Percentiles rank a stretch among this genome's conserved stretches.
These are phyloP conservation scores for Novymonas esmeraldas DNA, from an alignment of 208 protist species.

Conservation along the genomic window DNA sequence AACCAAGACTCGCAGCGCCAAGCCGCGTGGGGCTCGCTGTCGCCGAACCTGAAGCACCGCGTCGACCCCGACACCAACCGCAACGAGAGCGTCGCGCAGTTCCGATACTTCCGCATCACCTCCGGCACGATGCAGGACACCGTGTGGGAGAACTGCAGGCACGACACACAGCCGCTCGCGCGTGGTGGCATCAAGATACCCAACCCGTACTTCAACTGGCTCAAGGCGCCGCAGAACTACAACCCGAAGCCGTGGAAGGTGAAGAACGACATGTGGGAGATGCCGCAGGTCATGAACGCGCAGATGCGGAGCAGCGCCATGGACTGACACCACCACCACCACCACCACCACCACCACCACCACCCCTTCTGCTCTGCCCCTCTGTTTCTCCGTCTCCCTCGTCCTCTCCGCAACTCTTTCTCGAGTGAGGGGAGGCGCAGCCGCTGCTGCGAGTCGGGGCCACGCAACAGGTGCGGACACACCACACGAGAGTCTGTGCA, in stretches of 20 bases:
- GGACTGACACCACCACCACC: constrained; percentile 23
- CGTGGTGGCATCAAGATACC: constrained; percentile 46
- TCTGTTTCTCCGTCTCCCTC: no score
- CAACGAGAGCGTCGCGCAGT: constrained; percentile 74
- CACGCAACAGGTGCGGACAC: no score
- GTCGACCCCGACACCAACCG: constrained; percentile 86
- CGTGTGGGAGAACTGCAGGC: constrained; percentile 76
- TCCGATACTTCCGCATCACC: constrained; percentile 76
- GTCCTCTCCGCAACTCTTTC: no score
- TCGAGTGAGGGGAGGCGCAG: no score
- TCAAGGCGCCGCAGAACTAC: constrained; percentile 80
- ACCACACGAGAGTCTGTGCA: no score
- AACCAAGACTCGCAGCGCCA: constrained; percentile 66
- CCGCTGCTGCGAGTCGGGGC: no score
- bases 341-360: no score
- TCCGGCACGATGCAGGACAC: constrained; percentile 72
- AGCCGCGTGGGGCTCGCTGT: constrained; percentile 73
- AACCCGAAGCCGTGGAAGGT: constrained; percentile 60
- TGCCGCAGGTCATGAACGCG: constrained; percentile 76
- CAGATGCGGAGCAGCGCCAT: constrained; percentile 56
- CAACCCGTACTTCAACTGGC: constrained; percentile 90
- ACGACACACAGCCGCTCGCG: constrained; percentile 71
- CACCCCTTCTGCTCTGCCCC: no score
- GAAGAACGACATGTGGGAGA: constrained; percentile 88
- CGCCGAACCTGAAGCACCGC: constrained; percentile 57